Base-by-base conservation (phyloP, 768 basidiomycete species). In the Strobilomyces confusus region DNA sequence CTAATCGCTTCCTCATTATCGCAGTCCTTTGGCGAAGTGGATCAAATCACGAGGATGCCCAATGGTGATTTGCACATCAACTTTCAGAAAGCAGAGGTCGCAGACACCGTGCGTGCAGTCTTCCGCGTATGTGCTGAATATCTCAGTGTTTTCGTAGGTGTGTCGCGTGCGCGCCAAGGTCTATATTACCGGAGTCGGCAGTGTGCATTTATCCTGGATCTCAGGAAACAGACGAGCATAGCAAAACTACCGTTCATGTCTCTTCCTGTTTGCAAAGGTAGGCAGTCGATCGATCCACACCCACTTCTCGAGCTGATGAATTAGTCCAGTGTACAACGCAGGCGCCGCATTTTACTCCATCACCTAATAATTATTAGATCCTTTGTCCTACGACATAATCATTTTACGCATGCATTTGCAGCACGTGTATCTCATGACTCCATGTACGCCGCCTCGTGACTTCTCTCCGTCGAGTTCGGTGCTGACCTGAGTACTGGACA, bases 41-140 rank as follows among this genome's bases (percentile, higher is more conserved):
- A 79, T 58, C 82, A 83, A 57, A 88, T 91, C 63, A 79, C 75
- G 34, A 75, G 87, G 47, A 81, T 86, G 76, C 83, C 84, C 46
- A 89, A 88, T 57, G 86, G 85, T 41, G 88, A 91, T 68, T 70
- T 90, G n/a, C 83, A 88, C 61, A 76, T 91, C 45, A 81, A 85
- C 61, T 91, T 89, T 62, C 78, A 81, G 44, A 81, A 80, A 49
- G 77, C 84, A 46, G 88, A 90, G 53, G 88, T 91, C 11, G 89
- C 89, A 20, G 89, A 90, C 57, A 90, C 86, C 8, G 89, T 89
- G 64, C 25, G 84, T 75, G 47, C 12, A 2, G 9, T 49, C 29
- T 49, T 42, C 26, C 6, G 13, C 1, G 15, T 2, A 22, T 19
- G 12, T 19, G 6, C 33, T 13, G 13, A 5, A 15, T 36, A 36